These are phyloP conservation scores for Rosa hybrid DNA, from an alignment of 331 rosid genomes.

Conservation along the genomic window DNA sequence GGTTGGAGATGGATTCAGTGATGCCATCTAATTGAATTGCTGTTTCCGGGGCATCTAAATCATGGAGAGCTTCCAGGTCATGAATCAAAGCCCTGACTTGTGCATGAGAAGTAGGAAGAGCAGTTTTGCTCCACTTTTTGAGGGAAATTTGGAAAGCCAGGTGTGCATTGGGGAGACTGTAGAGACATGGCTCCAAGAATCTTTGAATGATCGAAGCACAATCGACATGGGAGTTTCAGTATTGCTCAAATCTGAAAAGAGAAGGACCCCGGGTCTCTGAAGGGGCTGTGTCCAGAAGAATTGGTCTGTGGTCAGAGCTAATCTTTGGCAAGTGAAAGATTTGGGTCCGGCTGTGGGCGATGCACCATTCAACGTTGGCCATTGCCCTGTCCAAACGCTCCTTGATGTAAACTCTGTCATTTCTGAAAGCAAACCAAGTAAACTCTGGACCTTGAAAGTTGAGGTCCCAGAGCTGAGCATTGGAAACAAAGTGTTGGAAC, in stretches of 20 bases:
- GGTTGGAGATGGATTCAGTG: background rate
- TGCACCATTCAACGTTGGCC: background rate
- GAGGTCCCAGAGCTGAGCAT: background rate
- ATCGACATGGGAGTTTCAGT: background rate
- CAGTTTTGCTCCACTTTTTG: background rate
- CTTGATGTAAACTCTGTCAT: background rate
- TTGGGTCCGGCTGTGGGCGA: background rate
- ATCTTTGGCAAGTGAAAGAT: background rate
- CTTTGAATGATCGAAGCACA: background rate
- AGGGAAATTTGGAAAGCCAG: background rate
- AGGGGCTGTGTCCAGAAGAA: background rate
- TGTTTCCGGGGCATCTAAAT: background rate
- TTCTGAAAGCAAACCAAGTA: background rate
- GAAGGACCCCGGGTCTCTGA: rapidly evolving
- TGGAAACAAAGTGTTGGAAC: background rate
- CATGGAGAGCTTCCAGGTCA: background rate
- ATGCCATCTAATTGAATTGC: too few species aligned
- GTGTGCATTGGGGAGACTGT: background rate
- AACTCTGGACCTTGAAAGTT: background rate
- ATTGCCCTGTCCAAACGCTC: background rate
- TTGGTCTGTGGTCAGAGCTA: background rate
- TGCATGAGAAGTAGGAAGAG: background rate
- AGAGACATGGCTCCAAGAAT: too few species aligned
- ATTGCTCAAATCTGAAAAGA: background rate
- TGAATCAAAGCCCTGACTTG: background rate